These are phyloP conservation scores for Clarireedia monteithiana DNA, from an alignment of 2,329 filamentous ascomycete genomes.

Conservation along the genomic window DNA sequence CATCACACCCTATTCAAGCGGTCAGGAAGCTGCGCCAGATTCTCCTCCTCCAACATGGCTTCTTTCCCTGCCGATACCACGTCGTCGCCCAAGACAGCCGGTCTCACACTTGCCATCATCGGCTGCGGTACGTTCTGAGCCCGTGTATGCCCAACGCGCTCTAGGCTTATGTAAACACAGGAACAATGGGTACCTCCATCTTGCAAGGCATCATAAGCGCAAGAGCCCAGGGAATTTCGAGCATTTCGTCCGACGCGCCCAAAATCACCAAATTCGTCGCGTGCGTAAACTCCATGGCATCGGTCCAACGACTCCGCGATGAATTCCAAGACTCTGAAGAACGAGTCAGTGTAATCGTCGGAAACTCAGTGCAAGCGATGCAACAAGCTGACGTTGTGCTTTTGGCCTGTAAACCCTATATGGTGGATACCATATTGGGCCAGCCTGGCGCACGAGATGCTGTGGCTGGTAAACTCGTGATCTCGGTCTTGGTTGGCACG, in stretches of 20 bases:
- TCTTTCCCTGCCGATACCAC: not conserved
- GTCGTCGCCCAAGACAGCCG: not conserved
- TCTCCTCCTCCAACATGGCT: not conserved
- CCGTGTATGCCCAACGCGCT: not conserved
- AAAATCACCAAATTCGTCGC: constrained; percentile 32
- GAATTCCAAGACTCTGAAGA: constrained; percentile 28
- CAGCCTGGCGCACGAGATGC: constrained; percentile 63
- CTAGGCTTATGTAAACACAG: constrained; percentile 7
- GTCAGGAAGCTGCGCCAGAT: not conserved
- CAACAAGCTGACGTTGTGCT: constrained; percentile 66
- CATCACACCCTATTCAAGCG: too few species aligned
- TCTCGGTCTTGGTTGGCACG: constrained; percentile 76
- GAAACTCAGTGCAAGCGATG: constrained; percentile 61
- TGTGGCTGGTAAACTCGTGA: constrained; percentile 70
- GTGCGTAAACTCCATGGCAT: constrained; percentile 35
- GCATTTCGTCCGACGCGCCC: constrained; percentile 11
- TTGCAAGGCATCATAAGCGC: constrained; percentile 21
- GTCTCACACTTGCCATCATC: not conserved
- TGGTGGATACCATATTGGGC: constrained; percentile 60
- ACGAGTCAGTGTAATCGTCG: constrained; percentile 26
- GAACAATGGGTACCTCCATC: constrained; percentile 25
- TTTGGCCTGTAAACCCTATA: constrained; percentile 74
- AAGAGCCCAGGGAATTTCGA: constrained; percentile 8
- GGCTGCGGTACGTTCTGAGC: not conserved
- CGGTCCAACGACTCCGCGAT: constrained; percentile 28